These are phyloP conservation scores for Warburgia ugandensis DNA, from an alignment of 164 flowering plant species.

Conservation along the genomic window DNA sequence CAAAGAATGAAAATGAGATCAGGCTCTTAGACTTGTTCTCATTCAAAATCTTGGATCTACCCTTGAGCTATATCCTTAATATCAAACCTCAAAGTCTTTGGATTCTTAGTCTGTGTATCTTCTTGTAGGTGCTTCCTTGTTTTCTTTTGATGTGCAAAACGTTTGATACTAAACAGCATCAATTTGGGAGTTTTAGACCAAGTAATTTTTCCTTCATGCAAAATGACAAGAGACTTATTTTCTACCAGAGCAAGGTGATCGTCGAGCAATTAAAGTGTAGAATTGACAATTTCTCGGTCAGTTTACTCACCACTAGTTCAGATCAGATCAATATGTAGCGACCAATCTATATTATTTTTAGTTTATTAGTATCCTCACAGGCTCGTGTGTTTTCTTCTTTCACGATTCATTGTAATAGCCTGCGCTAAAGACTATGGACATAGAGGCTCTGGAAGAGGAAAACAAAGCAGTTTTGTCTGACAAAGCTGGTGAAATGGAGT, in stretches of 20 bases:
- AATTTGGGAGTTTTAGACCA: background rate
- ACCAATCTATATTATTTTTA: background rate
- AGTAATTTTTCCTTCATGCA: background rate
- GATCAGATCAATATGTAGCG: no score
- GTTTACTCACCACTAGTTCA: no score
- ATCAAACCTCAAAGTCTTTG: no score
- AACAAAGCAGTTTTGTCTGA: constrained; percentile 52
- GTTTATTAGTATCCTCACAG: background rate
- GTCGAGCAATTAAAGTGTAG: constrained; percentile 33
- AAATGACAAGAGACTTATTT: background rate
- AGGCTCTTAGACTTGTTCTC: no score
- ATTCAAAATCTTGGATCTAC: no score
- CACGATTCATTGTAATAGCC: constrained; percentile 26
- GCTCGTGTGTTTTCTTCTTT: background rate
- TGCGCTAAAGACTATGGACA: constrained; percentile 45
- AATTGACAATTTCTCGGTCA: constrained; percentile 39
- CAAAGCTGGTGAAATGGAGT: constrained; percentile 52
- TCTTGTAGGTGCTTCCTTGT: no score
- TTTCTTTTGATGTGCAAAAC: no score
- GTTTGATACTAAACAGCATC: no score
- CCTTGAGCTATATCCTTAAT: no score
- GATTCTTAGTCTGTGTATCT: no score
- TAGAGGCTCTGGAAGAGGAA: constrained; percentile 52
- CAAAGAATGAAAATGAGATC: no score
- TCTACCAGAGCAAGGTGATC: constrained; percentile 40